These are phyloP conservation scores for Lithohypha guttulata DNA, from an alignment of 2,329 filamentous ascomycete genomes.

Conservation along the genomic window DNA sequence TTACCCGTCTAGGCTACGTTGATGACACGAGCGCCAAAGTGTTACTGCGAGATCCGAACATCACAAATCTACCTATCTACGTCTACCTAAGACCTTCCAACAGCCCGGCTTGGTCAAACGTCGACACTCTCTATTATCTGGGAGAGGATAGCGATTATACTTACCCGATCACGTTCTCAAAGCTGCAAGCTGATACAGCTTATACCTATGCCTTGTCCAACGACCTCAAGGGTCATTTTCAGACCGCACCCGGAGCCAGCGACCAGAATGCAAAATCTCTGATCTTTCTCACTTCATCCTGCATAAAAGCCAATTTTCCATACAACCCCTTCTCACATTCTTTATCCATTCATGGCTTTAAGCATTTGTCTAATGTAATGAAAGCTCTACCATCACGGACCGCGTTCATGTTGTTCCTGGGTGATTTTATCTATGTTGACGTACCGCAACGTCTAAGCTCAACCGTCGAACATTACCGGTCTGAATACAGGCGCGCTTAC, in stretches of 20 bases:
- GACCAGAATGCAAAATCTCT: constrained; percentile 57
- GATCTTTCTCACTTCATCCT: constrained; percentile 85
- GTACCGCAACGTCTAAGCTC: constrained; percentile 71
- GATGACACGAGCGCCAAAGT: constrained; percentile 70
- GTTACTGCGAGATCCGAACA: constrained; percentile 73
- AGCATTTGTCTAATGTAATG: constrained; percentile 62
- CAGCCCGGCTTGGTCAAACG: constrained; percentile 45
- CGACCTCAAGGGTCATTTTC: constrained; percentile 73
- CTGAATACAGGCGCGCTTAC: constrained; percentile 93
- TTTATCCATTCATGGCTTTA: constrained; percentile 58
- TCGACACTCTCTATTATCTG: constrained; percentile 54
- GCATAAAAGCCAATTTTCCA: constrained; percentile 82
- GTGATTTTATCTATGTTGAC: constrained; percentile 49
- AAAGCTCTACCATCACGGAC: constrained; percentile 53
- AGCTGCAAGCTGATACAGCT: constrained; percentile 57
- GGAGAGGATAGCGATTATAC: constrained; percentile 77
- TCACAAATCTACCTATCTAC: constrained; percentile 61
- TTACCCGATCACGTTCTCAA: constrained; percentile 53
- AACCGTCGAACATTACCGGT: constrained; percentile 63
- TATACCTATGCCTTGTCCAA: constrained; percentile 85
- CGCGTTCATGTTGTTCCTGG: constrained; percentile 56
- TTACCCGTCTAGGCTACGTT: constrained; percentile 78
- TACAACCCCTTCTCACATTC: constrained; percentile 79
- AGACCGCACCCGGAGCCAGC: constrained; percentile 62
- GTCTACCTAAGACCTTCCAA: constrained; percentile 44